phyloP scores from a whole-genome alignment of 2,329 filamentous ascomycete genomes.

The Cladosporium sp. region DNA sequence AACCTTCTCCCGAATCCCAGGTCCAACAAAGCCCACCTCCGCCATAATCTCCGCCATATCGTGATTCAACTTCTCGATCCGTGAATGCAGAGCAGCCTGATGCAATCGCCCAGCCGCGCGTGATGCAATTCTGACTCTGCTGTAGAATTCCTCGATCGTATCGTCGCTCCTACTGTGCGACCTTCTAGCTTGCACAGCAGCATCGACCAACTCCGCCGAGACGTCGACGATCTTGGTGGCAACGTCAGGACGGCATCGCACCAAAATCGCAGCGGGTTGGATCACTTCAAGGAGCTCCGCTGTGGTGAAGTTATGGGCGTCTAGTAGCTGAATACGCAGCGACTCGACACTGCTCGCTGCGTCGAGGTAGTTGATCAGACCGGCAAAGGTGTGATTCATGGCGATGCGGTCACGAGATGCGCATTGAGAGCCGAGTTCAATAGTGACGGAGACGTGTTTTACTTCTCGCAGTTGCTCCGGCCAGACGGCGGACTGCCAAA shows the following conservation, averaged over 20 bases:
- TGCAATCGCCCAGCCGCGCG: background rate
- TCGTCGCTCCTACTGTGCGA: background rate
- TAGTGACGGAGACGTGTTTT: background rate
- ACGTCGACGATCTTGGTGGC: background rate
- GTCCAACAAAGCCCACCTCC: background rate
- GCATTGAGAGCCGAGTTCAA: background rate
- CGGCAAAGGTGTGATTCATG: conserved; percentile 6
- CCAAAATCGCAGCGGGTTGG: background rate
- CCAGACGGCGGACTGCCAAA: conserved; percentile 8
- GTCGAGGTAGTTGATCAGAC: background rate
- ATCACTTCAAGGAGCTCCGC: background rate
- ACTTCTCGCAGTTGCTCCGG: background rate
- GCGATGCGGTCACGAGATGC: background rate
- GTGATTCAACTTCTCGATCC: background rate
- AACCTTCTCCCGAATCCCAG: background rate
- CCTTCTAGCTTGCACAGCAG: background rate
- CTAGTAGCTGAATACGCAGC: background rate
- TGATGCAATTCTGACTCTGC: conserved; percentile 2
- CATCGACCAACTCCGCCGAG: background rate
- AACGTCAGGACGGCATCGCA: background rate
- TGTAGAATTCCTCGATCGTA: background rate
- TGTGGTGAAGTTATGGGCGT: background rate
- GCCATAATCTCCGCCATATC: background rate
- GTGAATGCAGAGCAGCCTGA: background rate
- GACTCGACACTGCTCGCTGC: background rate